phyloP scores from a whole-genome alignment of 805 yeast species.

The Cyberlindnera petersonii region DNA sequence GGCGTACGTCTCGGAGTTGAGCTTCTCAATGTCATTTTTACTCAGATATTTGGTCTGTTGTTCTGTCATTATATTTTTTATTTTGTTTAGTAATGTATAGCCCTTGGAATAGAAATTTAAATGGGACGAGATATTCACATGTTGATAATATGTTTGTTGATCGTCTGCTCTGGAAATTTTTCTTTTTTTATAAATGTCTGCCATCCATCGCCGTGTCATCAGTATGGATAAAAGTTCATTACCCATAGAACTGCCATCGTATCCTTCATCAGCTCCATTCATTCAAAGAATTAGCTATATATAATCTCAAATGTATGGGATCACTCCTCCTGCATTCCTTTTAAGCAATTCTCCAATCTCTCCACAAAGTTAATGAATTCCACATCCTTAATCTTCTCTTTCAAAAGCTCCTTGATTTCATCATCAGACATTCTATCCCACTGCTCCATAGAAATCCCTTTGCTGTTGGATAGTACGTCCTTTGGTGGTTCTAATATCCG shows the following conservation, averaged over 20 bases:
- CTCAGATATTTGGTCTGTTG: slow-evolving; percentile 8
- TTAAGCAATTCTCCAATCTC: slow-evolving; percentile 20
- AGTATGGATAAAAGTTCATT: no score
- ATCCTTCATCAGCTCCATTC: neutral
- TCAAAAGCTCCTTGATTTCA: slow-evolving; percentile 17
- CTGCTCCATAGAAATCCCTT: slow-evolving; percentile 1
- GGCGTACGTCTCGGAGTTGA: slow-evolving; percentile 22
- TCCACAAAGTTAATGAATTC: slow-evolving; percentile 26
- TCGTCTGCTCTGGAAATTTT: neutral
- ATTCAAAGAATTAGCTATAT: no score
- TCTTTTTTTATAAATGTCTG: neutral
- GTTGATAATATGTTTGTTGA: neutral
- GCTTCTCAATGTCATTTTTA: slow-evolving; percentile 22
- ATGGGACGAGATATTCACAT: neutral
- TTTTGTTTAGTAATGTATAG: no score
- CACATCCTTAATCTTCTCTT: slow-evolving; percentile 23
- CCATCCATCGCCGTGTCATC: slow-evolving; percentile 1
- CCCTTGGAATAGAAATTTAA: no score
- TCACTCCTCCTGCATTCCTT: slow-evolving; percentile 17
- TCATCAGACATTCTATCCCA: slow-evolving; percentile 17
- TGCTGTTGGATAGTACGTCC: neutral
- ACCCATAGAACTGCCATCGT: neutral
- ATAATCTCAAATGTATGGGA: no score
- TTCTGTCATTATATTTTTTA: neutral
- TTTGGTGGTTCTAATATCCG: slow-evolving; percentile 15